Base-by-base conservation (phyloP, 164 flowering plant species). In the Vitis riparia region DNA sequence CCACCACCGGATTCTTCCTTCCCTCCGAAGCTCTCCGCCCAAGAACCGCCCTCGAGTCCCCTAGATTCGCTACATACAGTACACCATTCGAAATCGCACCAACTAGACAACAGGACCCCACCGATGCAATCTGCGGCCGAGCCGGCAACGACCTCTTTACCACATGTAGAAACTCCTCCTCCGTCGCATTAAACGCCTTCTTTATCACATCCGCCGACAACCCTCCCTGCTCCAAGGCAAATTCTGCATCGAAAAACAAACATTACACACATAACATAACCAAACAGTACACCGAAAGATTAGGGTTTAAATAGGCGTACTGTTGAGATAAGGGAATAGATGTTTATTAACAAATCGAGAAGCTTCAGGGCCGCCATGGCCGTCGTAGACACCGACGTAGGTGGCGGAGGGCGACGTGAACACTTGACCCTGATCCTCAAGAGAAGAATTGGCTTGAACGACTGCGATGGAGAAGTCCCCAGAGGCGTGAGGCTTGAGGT, bases 11-110 rank as follows among this genome's bases (percentile, higher is more conserved):
- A 12, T 32, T 59, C 57, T 60, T 81, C 51, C 73, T 61, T 19
- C 75, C 78, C 59, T 27, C 79, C 6, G 71, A 59, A 55, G 49
- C 82, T 59, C 55, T 72, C 60, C 76, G 68, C 2, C 94, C 94
- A 55, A 89, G 84, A 68, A 89, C 94, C 2, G 80, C 94, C 62
- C 94, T 82, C 2, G 94, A 89, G 49, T 88, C 94, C 44, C 94
- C 91, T 5, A 89, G 87, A 72, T 89, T 89, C 1, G 94, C 94
- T 12, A 89, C 88, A 71, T 78, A 81, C 59, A 89, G 62, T 8
- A 68, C 68, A 57, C 70, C 83, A 68, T 84, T 60, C 3, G 88
- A 68, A 63, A 89, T 86, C 0, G 87, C 89, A 47, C 94, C 94
- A 29, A 87, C 76, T 9, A 89, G 70, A 71, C 94, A 89, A 51